Percentiles rank a stretch among this genome's conserved stretches.
phyloP scores from a whole-genome alignment of 2,329 filamentous ascomycete genomes.

The Fusarium temperatum region DNA sequence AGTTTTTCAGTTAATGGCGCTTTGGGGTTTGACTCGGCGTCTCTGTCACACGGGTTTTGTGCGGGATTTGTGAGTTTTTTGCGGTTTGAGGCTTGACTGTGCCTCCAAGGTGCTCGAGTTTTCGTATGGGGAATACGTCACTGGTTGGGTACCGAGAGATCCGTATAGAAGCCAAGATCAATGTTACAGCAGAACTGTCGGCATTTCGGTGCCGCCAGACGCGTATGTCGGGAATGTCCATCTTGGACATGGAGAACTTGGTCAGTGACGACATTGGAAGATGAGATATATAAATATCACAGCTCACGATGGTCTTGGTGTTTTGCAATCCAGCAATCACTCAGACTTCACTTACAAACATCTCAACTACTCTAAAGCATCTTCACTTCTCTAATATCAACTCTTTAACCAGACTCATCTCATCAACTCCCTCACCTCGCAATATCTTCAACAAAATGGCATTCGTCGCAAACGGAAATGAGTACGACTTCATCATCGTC shows the following conservation, averaged over 20 bases:
- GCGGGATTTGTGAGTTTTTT: neutral
- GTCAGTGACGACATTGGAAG: neutral
- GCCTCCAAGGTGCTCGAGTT: neutral
- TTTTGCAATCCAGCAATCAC: neutral
- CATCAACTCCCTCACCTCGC: neutral
- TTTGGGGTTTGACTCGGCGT: neutral
- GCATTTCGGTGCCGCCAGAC: neutral
- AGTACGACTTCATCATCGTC: neutral
- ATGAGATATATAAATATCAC: neutral
- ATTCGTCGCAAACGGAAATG: slow-evolving; percentile 1
- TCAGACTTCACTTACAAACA: neutral
- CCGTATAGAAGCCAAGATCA: neutral
- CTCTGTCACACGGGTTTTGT: neutral
- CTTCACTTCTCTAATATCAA: no score
- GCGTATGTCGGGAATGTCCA: neutral
- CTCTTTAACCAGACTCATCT: neutral
- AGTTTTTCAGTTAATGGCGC: neutral
- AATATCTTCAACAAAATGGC: neutral
- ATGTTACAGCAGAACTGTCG: neutral
- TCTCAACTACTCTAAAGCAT: neutral
- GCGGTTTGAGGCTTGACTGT: neutral
- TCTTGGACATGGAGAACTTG: neutral
- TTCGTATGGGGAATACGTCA: neutral
- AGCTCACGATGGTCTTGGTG: neutral
- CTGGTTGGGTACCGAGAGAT: neutral